These are phyloP conservation scores for Tetrapyrgos nigripes DNA, from an alignment of 1,284 basidiomycete genomes.

Conservation along the genomic window DNA sequence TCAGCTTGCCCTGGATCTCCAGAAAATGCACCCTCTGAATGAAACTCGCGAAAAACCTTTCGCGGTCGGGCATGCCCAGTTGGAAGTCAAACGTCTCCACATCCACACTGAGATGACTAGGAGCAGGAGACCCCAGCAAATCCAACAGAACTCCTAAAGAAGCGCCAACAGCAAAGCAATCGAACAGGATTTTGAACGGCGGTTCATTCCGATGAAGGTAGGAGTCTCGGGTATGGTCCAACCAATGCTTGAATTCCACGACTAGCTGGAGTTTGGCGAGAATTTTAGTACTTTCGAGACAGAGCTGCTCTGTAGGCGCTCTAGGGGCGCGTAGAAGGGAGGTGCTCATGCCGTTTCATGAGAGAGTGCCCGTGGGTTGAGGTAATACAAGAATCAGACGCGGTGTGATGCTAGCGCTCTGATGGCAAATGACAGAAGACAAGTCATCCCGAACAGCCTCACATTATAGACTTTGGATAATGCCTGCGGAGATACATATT, in stretches of 20 bases:
- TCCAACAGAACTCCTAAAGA: slow-evolving; percentile 42
- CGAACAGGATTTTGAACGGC: slow-evolving; percentile 39
- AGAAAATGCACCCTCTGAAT: slow-evolving; percentile 41
- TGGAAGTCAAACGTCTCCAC: slow-evolving; percentile 36
- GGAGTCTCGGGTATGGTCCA: slow-evolving; percentile 32
- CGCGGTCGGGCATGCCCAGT: slow-evolving; percentile 32
- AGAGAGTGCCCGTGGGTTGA: not conserved
- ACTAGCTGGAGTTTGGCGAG: slow-evolving; percentile 44
- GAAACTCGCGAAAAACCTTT: slow-evolving; percentile 38
- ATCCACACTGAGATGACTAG: slow-evolving; percentile 29
- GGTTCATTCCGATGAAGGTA: slow-evolving; percentile 19
- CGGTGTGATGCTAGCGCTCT: not conserved
- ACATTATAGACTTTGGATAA: not conserved
- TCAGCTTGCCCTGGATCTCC: slow-evolving; percentile 38
- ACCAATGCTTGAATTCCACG: slow-evolving; percentile 42
- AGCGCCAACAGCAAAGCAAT: slow-evolving; percentile 43
- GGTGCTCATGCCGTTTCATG: slow-evolving; percentile 3
- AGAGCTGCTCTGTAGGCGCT: slow-evolving; percentile 41
- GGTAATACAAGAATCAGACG: not conserved
- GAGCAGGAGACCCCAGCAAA: slow-evolving; percentile 42
- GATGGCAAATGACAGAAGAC: not conserved
- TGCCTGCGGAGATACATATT: not conserved
- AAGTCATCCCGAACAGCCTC: not conserved
- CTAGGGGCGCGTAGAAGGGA: slow-evolving; percentile 27
- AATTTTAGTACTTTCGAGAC: slow-evolving; percentile 40